A percentile compares a stretch with the other conserved stretches of the same genome.
phyloP scores from a whole-genome alignment of 2,329 filamentous ascomycete species.

The Alternaria ventricosa region DNA sequence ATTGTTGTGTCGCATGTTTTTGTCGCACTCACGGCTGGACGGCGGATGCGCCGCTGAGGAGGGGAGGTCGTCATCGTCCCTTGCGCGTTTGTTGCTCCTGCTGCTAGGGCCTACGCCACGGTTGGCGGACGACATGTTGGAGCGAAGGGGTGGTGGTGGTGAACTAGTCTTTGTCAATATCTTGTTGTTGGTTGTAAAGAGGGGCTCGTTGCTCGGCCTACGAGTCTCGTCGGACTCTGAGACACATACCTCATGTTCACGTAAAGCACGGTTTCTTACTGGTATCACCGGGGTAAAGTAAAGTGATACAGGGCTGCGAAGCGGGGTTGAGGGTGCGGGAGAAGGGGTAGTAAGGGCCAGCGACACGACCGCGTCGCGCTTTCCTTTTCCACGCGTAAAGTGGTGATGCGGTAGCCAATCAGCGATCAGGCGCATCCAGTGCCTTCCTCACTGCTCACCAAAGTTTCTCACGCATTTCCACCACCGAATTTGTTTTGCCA shows the following conservation, averaged over 20 bases:
- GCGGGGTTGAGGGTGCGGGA: conserved; percentile 10
- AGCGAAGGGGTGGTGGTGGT: conserved; percentile 66
- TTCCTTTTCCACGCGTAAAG: conserved; percentile 26
- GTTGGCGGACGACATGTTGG: conserved; percentile 83
- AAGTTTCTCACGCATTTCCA: not conserved
- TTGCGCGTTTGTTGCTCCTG: conserved; percentile 69
- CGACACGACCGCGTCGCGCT: conserved; percentile 23
- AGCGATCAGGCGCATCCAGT: conserved; percentile 12
- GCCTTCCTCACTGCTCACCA: conserved; percentile 5
- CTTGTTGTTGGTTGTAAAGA: conserved; percentile 21
- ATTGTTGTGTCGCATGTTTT: conserved; percentile 6
- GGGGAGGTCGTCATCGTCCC: conserved; percentile 67
- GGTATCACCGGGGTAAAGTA: not conserved
- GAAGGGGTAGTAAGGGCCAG: conserved; percentile 9
- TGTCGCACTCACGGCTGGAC: conserved; percentile 65
- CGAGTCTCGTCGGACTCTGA: not conserved
- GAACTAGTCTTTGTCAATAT: conserved; percentile 64
- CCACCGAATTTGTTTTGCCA: not conserved
- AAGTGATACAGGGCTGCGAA: not conserved
- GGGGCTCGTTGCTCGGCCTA: conserved; percentile 22
- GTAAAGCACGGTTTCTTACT: conserved; percentile 8
- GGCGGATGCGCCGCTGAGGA: conserved; percentile 65
- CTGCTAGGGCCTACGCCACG: conserved; percentile 65
- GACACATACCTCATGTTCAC: conserved; percentile 30
- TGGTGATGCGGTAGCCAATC: conserved; percentile 25